phyloP scores from a whole-genome alignment of 192 early-diverging fungal genomes.

The Phycomyces nitens region DNA sequence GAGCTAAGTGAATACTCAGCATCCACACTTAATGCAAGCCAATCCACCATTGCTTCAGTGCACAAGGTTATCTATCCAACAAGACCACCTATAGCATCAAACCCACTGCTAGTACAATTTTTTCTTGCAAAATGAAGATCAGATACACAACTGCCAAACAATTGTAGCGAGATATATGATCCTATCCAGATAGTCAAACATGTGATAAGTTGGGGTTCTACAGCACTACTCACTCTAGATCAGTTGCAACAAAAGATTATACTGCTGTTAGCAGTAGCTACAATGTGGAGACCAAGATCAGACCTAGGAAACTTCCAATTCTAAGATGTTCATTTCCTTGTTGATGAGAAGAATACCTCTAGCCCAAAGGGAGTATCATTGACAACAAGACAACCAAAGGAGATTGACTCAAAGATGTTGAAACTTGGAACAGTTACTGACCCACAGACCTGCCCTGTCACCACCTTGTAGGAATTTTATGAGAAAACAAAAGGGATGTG shows the following conservation, averaged over 20 bases:
- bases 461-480: not conserved
- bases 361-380: not conserved
- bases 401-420: not conserved
- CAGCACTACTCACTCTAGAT: not conserved
- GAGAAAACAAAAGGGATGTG: not conserved
- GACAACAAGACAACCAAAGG: not conserved
- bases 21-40: not conserved
- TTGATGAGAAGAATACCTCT: not conserved
- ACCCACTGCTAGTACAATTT: not conserved
- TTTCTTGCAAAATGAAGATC: conserved; percentile 1
- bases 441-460: not conserved
- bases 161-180: not conserved
- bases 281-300: conserved; percentile 1
- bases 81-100: not conserved
- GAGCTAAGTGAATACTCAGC: not conserved
- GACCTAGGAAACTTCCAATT: not conserved
- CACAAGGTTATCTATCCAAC: not conserved
- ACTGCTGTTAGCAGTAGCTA: not conserved
- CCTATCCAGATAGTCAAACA: too few relatives aligned
- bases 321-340: not conserved
- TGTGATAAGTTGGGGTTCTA: not conserved
- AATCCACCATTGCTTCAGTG: not conserved
- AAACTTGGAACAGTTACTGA: not conserved
- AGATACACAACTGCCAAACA: not conserved
- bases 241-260: not conserved